Base-by-base conservation (phyloP, 441 rosid species). In the Metrosideros polymorpha region DNA sequence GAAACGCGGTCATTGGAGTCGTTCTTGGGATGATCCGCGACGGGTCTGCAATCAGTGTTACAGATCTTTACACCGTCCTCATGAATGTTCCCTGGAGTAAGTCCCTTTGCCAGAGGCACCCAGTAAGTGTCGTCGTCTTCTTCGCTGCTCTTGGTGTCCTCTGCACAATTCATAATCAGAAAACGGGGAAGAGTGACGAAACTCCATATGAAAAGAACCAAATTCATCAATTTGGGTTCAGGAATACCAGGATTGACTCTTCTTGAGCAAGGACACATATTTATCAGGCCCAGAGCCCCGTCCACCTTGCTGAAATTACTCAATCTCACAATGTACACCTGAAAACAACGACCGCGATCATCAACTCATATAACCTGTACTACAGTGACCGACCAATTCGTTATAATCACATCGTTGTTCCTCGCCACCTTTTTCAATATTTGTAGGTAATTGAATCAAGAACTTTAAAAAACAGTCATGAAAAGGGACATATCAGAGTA, bases 241-340 rank as follows among this genome's bases (percentile, higher is more conserved):
- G 76, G 57, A 45, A 22, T 86, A 90, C 94, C 88, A 29, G 84
- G 51, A 29, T 57, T 63, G 85, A 82, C 30, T 82, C 82, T 84
- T 87, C 86, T 86, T 22, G 18, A 7, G 66, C 71, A 54, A 88
- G 86, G 83, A 51, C 89, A 91, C 85, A 93, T 82, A 61, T 88
- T 84, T 30, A 91, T 85, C 79, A 91, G 95, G 88, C 89, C 89
- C 45, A 88, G 93, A 85, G 92, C 93, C 75, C 89, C 93, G 61
- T 88, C 89, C 29, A 89, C 85, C 88, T 92, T 93, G 19, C 90
- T 91, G n/a, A 89, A 87, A 85, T 87, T 85, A 82, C 51, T 54
- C 52, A 54, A 87, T 87, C 93, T 92, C 66, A 91, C 89, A 82
- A 92, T 91, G 87, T 91, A 91, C 32, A 93, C 95, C 96, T 94